Evolutionary conservation across 2,329 filamentous ascomycete species (phyloP), one percentile per base, ranked within the genome.

Genomic region (Fusarium bactridioides): DNA sequence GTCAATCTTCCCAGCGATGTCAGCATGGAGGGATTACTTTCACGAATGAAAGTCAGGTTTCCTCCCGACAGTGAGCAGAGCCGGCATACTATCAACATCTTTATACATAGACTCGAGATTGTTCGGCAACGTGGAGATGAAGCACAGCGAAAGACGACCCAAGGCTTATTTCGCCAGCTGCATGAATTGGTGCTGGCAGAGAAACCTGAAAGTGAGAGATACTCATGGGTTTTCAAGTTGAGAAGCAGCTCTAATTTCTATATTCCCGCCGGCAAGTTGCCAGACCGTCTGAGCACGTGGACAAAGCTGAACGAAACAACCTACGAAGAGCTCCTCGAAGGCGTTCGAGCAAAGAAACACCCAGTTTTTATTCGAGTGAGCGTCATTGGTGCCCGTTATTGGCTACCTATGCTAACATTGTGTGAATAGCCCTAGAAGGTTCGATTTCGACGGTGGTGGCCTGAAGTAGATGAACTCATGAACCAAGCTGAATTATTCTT

Each of bases 351-450:
- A 16, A 69, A 67, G 21, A 76, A 66, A 56, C 51, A 72, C 18
- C 67, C 64, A 10, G 56, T 68, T 16, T 48, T 76, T 37, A 56
- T 68, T 61, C 75, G 76, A 74, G 76, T 77, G 43, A 73, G 74
- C 65, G 7, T n/a, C 6, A 16, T 21, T 23, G 21, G 10, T 5
- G 5, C 15, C 27, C 18, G n/a, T 31, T 15, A 7, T 21, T 40
- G 44, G 33, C 19, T 15, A 31, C 29, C 29, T 48, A 44, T 19
- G n/a, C 13, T 64, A 35, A 74, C 23, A 21, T 12, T 29, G 27
- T 40, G n/a, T n/a, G 16, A 21, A 19, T 9, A 78, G 76, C 67
- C 70, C 31, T 77, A 59, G 73, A 79, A 77, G 55, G 67, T 77
- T 69, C 66, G 64, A 53, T 38, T 77, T 27, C 76, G 71, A 33